These are phyloP conservation scores for Rhizoclosmatium globosum DNA, from an alignment of 192 early-diverging fungal genomes.

Conservation along the genomic window DNA sequence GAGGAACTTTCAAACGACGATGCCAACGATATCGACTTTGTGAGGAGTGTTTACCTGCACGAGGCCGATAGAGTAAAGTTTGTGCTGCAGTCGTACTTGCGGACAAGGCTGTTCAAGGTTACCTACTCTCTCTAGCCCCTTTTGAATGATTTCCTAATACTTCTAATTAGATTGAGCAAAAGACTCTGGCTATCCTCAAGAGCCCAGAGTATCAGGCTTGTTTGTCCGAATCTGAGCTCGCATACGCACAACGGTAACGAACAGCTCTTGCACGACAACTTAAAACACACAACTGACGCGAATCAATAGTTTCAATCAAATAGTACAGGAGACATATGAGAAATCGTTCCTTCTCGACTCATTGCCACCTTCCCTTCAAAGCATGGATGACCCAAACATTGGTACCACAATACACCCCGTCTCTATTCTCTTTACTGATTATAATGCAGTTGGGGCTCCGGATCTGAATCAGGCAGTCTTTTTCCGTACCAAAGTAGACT, in stretches of 20 bases:
- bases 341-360: conserved; percentile 54
- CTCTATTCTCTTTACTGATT: background rate
- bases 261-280: background rate
- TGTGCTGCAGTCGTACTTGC: conserved; percentile 67
- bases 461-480: conserved; percentile 71
- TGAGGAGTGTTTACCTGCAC: conserved; percentile 64
- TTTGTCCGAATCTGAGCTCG: conserved; percentile 60
- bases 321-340: conserved; percentile 56
- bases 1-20: conserved; percentile 19
- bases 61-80: conserved; percentile 77
- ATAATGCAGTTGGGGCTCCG: conserved; percentile 43
- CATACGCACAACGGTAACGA: conserved; percentile 40
- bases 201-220: conserved; percentile 39
- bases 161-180: conserved; percentile 64
- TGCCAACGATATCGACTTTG: conserved; percentile 57
- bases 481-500: conserved; percentile 56
- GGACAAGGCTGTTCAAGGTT: conserved; percentile 72
- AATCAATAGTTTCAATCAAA: conserved; percentile 52
- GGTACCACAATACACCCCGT: conserved; percentile 45
- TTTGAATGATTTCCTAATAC: background rate
- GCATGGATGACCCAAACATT: conserved; percentile 51
- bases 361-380: conserved; percentile 59
- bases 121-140: background rate
- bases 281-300: background rate
- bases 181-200: conserved; percentile 54